Evolutionary conservation across 495 filamentous ascomycete genomes (phyloP).

Genomic region (Barbatosphaeria neglecta): DNA sequence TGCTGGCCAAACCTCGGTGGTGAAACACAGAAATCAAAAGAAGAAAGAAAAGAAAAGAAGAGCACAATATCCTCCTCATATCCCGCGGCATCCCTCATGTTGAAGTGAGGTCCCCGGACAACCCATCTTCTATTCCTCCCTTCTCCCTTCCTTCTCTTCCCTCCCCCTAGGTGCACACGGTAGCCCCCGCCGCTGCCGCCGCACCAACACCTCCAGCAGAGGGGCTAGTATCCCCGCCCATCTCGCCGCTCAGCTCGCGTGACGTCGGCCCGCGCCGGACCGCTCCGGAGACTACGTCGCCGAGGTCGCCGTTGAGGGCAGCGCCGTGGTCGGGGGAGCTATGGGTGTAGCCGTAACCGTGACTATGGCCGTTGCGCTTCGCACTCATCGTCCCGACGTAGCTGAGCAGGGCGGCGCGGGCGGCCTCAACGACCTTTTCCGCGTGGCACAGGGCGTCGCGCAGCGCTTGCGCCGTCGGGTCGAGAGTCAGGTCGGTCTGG

Average conservation of each 20-base stretch:
- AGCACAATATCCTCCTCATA: too few relatives aligned
- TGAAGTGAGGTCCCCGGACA: not conserved
- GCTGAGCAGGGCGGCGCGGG: constrained; percentile 17
- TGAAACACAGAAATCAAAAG: not conserved
- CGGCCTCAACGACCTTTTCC: constrained; percentile 26
- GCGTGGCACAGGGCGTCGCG: constrained; percentile 23
- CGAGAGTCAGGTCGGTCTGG: not conserved
- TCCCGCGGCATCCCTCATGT: not conserved
- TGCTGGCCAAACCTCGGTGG: too few relatives aligned
- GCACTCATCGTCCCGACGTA: constrained; percentile 10
- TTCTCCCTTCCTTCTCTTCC: not conserved
- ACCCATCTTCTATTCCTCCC: not conserved
- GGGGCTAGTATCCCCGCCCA: constrained; percentile 37
- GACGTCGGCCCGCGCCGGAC: constrained; percentile 30
- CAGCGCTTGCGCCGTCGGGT: constrained; percentile 18
- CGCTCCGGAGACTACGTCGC: constrained; percentile 6
- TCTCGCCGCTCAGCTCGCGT: constrained; percentile 40
- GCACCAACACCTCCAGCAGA: too few relatives aligned
- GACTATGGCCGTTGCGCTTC: not conserved
- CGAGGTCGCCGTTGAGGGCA: not conserved
- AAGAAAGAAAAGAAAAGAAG: too few relatives aligned
- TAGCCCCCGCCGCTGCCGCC: too few relatives aligned
- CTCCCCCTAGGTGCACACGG: not conserved
- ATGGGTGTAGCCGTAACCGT: not conserved
- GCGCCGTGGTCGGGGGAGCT: not conserved